Evolutionary conservation across 2,329 filamentous ascomycete genomes (phyloP).

Genomic region (Cercospora sp.): DNA sequence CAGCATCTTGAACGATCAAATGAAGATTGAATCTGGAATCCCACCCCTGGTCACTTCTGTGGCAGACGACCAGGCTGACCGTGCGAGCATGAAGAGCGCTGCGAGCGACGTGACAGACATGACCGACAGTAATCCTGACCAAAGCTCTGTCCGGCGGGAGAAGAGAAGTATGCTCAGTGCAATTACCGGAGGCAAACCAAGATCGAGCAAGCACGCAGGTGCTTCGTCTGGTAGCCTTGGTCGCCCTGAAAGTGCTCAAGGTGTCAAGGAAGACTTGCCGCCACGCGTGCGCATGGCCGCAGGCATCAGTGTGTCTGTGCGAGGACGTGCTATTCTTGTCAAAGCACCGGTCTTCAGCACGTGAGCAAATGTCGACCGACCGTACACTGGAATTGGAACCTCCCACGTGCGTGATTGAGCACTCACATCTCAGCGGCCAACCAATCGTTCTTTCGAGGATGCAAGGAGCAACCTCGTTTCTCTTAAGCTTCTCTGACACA

Average conservation of each 20-base stretch:
- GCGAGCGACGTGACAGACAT: conserved; percentile 39
- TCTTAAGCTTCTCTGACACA: conserved; percentile 2
- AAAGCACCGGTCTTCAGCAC: conserved; percentile 50
- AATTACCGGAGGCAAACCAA: conserved; percentile 43
- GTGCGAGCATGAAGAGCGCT: conserved; percentile 41
- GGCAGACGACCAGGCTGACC: conserved; percentile 45
- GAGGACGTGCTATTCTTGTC: conserved; percentile 51
- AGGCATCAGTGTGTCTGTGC: conserved; percentile 50
- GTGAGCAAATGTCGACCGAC: conserved; percentile 12
- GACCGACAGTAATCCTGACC: conserved; percentile 28
- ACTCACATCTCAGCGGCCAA: neutral
- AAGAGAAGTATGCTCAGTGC: conserved; percentile 48
- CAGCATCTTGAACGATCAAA: conserved; percentile 66
- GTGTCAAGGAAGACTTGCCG: conserved; percentile 44
- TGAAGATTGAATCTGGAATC: conserved; percentile 74
- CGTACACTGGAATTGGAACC: neutral
- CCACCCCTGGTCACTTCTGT: conserved; percentile 49
- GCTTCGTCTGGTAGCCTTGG: conserved; percentile 41
- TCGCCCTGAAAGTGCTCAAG: conserved; percentile 45
- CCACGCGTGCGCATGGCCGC: conserved; percentile 51
- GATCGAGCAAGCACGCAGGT: conserved; percentile 40
- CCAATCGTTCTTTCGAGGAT: neutral
- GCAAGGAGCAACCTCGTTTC: neutral
- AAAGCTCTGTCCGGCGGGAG: conserved; percentile 25
- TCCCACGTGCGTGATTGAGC: neutral